Percentiles rank a stretch among this genome's conserved stretches.
Evolutionary conservation across 805 yeast species (phyloP).

Genomic region (Zygoascus ofunaensis): DNA sequence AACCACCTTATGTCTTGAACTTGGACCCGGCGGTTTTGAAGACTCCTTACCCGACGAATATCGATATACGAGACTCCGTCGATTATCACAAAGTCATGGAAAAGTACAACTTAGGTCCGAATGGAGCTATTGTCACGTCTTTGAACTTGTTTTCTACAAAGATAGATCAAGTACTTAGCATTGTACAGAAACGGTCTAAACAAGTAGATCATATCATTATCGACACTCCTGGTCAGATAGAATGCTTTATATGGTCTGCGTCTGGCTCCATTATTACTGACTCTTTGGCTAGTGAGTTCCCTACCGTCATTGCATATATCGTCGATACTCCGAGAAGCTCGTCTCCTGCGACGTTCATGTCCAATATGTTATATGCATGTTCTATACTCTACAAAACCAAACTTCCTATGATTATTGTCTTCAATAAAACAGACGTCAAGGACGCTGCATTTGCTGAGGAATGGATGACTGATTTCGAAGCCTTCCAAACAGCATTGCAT

Average conservation of each 20-base stretch:
- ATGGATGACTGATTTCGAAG: constrained; percentile 97
- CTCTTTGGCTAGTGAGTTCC: constrained; percentile 90
- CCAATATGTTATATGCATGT: constrained; percentile 97
- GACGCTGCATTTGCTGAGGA: constrained; percentile 82
- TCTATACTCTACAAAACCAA: constrained; percentile 93
- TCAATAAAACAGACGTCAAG: constrained; percentile 86
- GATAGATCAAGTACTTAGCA: constrained; percentile 84
- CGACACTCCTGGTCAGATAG: constrained; percentile 98
- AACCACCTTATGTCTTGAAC: constrained; percentile 85
- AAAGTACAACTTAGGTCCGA: constrained; percentile 87
- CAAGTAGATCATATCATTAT: constrained; percentile 60
- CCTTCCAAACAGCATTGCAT: constrained; percentile 71
- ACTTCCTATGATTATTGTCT: constrained; percentile 92
- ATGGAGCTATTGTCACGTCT: constrained; percentile 96
- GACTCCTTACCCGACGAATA: constrained; percentile 89
- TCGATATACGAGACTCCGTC: constrained; percentile 92
- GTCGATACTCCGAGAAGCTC: constrained; percentile 94
- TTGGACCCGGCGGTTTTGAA: constrained; percentile 93
- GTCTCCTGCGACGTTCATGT: constrained; percentile 93
- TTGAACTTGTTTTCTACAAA: constrained; percentile 87
- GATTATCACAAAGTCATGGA: constrained; percentile 96
- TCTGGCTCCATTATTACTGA: constrained; percentile 95
- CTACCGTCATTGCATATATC: constrained; percentile 90
- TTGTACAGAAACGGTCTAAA: constrained; percentile 69
- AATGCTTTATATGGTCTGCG: constrained; percentile 97